Percentiles rank a stretch among this genome's conserved stretches.
Conservation (phyloP, 2,329 filamentous ascomycete species). For the Diaporthe eres region DNA sequence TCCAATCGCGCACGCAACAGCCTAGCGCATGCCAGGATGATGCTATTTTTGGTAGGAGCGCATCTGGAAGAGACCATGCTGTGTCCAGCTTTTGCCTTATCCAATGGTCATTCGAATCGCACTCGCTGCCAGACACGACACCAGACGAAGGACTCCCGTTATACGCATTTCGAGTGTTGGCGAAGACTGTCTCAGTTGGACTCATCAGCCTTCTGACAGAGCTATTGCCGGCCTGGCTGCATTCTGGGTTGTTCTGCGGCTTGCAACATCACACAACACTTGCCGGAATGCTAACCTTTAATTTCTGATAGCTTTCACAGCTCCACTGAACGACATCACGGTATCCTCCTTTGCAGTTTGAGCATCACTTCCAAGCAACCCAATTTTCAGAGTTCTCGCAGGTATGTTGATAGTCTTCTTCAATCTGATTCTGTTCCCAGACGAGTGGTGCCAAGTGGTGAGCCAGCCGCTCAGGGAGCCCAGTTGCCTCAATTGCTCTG, state of each 20-base stretch:
- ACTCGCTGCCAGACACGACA: not conserved
- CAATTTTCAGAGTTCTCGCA: not conserved
- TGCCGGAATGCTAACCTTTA: not conserved
- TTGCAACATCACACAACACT: not conserved
- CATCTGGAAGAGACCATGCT: too few relatives aligned
- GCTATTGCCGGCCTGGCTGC: not conserved
- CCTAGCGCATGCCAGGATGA: too few relatives aligned
- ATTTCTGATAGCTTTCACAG: slow-evolving; percentile 11
- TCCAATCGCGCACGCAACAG: not conserved
- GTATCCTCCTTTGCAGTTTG: not conserved
- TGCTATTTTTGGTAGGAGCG: too few relatives aligned
- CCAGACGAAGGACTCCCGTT: not conserved
- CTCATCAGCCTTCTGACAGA: too few relatives aligned
- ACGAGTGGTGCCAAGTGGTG: not conserved
- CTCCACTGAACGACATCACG: not conserved
- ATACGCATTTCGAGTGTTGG: not conserved
- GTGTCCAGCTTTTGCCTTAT: too few relatives aligned
- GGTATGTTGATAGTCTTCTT: not conserved
- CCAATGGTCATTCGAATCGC: not conserved
- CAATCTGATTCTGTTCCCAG: not conserved
- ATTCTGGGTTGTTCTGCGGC: not conserved
- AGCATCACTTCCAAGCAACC: slow-evolving; percentile 5
- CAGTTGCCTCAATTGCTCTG: too few relatives aligned
- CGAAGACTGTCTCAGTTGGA: not conserved
- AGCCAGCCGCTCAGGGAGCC: too few relatives aligned